Percentiles rank a stretch among this genome's conserved stretches.
phyloP scores from a whole-genome alignment of 768 basidiomycete species.

The Suillus plorans region DNA sequence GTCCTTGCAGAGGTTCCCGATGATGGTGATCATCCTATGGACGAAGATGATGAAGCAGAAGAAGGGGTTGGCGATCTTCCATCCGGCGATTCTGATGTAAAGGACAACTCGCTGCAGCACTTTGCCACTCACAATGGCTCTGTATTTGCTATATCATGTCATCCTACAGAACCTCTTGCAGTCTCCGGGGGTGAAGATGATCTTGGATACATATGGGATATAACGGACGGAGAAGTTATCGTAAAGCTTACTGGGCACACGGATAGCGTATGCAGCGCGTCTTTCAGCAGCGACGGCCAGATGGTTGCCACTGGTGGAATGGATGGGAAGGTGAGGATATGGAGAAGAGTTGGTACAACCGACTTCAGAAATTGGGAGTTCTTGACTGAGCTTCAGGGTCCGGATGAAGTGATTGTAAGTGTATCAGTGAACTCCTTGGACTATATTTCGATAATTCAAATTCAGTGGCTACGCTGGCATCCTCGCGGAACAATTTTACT shows the following conservation, averaged over 20 bases:
- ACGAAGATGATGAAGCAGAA: conserved; percentile 60
- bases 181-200: conserved; percentile 96
- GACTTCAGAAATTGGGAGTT: conserved; percentile 89
- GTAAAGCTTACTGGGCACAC: conserved; percentile 89
- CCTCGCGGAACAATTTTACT: conserved; percentile 87
- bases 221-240: conserved; percentile 75
- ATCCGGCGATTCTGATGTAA: conserved; percentile 38
- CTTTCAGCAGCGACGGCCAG: conserved; percentile 88
- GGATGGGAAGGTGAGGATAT: conserved; percentile 93
- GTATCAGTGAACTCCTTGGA: conserved; percentile 4
- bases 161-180: conserved; percentile 79
- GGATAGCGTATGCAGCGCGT: conserved; percentile 81
- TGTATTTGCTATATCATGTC: conserved; percentile 81
- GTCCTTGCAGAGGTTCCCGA: conserved; percentile 63
- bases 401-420: conserved; percentile 92
- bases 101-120: conserved; percentile 67
- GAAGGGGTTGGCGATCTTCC: conserved; percentile 47
- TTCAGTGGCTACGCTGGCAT: conserved; percentile 93
- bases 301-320: conserved; percentile 95
- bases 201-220: conserved; percentile 90
- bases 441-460: conserved; percentile 29
- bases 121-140: conserved; percentile 72
- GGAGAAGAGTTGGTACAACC: conserved; percentile 80
- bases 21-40: conserved; percentile 71
- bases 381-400: conserved; percentile 87